These are phyloP conservation scores for Colletotrichum cordylinicola DNA, from an alignment of 2,329 filamentous ascomycete species.

Conservation along the genomic window DNA sequence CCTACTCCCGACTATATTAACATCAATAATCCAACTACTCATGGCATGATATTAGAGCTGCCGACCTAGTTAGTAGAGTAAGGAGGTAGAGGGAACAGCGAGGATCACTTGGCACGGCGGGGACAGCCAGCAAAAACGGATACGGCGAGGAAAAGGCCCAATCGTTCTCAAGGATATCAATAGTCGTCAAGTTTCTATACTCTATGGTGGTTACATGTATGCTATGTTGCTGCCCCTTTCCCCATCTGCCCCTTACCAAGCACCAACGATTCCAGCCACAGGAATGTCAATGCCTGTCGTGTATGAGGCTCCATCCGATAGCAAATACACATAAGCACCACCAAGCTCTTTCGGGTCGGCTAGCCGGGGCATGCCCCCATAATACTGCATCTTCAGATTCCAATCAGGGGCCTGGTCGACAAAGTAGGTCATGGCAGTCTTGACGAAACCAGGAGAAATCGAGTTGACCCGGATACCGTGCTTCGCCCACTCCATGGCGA, in stretches of 20 bases:
- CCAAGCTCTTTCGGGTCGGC: slow-evolving; percentile 59
- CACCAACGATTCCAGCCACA: slow-evolving; percentile 39
- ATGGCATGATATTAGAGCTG: too few species aligned
- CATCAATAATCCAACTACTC: too few species aligned
- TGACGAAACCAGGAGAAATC: slow-evolving; percentile 49
- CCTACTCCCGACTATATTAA: too few species aligned
- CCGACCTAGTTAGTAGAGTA: too few species aligned
- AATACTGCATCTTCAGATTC: slow-evolving; percentile 63
- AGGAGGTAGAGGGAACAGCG: too few species aligned
- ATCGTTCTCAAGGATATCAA: background rate
- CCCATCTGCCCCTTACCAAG: slow-evolving; percentile 18
- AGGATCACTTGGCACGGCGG: too few species aligned
- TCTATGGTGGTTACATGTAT: background rate
- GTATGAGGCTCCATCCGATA: slow-evolving; percentile 56
- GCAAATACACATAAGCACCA: slow-evolving; percentile 61
- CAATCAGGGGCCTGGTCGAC: slow-evolving; percentile 59
- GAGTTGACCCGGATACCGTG: slow-evolving; percentile 52
- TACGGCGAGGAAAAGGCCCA: too few species aligned
- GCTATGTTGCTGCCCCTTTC: background rate
- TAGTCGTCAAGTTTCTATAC: background rate
- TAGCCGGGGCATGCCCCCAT: slow-evolving; percentile 60
- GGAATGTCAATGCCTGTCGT: slow-evolving; percentile 57
- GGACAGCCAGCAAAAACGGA: too few species aligned
- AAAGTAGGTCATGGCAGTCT: slow-evolving; percentile 53
- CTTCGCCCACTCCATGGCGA: slow-evolving; percentile 53